Base-by-base conservation (phyloP, 805 yeast genomes). In the Schwanniomyces sp. region DNA sequence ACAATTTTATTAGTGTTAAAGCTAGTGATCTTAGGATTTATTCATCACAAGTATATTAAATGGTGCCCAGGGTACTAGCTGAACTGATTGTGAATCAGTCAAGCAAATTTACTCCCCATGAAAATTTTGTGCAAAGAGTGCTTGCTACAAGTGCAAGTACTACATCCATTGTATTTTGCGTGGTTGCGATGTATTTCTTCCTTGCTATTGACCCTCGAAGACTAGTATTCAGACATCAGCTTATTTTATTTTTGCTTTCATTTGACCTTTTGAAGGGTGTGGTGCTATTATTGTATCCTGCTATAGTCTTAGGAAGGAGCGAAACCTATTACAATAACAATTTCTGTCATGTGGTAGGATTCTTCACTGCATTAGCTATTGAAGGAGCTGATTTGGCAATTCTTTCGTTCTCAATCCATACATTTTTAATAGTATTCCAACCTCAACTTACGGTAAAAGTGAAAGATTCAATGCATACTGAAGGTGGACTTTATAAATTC, bases 341-440 rank as follows among this genome's bases (percentile, higher is more conserved):
- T 27, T 81, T 86, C 59, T 80, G 85, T 56, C 81, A 84, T 58
- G 79, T 82, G 4, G 76, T 86, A 30, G 96, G 96, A 2, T 90
- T 87, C 73, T 83, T 88, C 64, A 86, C 96, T 1, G 88, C 91
- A 3, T 75, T 84, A 34, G 77, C 89, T 18, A 85, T 87, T 11
- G 95, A 88, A 64, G 96, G 96, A 17, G 90, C 91, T 1, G 97
- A 91, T 65, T 60, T 89, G 30, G 91, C 94, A 14, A 91, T 90
- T 44, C 69, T 89, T 28, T 77, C 85, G 30, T 86, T 91, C 67
- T 96, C 97, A 1, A 66, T 90, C 12, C 96, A 91, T 66, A 86
- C 92, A 8, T 88, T 82, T 25, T 60, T 90, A 38, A 68, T 89
- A 27, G 85, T 91, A 4, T 87, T 88, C 63, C 70, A 73, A 49